phyloP scores from a whole-genome alignment of 1,139 yeast genomes.

The Pichia sp. region DNA sequence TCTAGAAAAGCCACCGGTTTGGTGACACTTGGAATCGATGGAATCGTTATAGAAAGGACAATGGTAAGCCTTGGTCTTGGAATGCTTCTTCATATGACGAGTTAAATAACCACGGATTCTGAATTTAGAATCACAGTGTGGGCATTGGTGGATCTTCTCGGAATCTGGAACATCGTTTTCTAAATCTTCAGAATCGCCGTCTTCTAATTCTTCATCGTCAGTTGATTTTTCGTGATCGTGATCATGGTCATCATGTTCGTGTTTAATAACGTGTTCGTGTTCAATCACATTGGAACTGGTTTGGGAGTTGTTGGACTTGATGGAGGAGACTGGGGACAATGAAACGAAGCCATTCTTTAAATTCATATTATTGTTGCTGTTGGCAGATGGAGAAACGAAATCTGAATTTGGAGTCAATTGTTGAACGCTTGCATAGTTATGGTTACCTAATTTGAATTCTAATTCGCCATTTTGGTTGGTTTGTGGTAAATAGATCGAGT shows the following conservation, averaged over 20 bases:
- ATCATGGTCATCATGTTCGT: constrained; percentile 6
- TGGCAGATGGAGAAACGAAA: constrained; percentile 23
- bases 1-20: constrained; percentile 91
- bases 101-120: constrained; percentile 88
- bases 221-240: constrained; percentile 8
- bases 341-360: constrained; percentile 22
- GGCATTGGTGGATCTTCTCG: constrained; percentile 45
- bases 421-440: constrained; percentile 1
- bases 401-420: constrained; percentile 26
- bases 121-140: constrained; percentile 75
- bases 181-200: constrained; percentile 11
- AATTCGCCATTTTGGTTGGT: constrained; percentile 55
- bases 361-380: constrained; percentile 18
- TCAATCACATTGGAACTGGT: constrained; percentile 1
- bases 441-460: constrained; percentile 50
- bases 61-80: constrained; percentile 76
- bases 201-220: constrained; percentile 1
- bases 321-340: constrained; percentile 34
- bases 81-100: constrained; percentile 90
- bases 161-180: constrained; percentile 14
- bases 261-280: neutral
- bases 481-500: constrained; percentile 49
- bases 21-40: constrained; percentile 71
- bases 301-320: constrained; percentile 28
- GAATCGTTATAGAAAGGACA: constrained; percentile 77